phyloP scores from a whole-genome alignment of 495 filamentous ascomycete species.

The Endocarpon pusillum region DNA sequence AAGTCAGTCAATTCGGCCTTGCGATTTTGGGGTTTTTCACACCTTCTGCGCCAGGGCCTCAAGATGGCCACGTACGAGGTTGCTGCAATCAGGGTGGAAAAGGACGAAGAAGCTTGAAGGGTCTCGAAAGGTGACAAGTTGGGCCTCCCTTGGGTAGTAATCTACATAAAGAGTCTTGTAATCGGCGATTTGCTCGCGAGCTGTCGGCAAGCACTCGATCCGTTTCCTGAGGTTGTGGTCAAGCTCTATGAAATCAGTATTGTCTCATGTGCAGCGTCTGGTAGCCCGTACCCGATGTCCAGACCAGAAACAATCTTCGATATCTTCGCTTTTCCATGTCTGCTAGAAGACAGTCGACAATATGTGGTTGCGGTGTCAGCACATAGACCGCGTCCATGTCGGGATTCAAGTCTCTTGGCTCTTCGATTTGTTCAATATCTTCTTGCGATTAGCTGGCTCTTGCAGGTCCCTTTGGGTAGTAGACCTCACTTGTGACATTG shows the following conservation, averaged over 20 bases:
- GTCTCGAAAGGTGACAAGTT: constrained; percentile 77
- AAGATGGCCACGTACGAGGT: constrained; percentile 65
- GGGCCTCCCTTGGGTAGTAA: constrained; percentile 81
- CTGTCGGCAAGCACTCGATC: constrained; percentile 39
- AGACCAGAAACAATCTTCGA: constrained; percentile 55
- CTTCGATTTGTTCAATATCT: constrained; percentile 89
- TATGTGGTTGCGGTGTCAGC: constrained; percentile 64
- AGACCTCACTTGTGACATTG: constrained; percentile 72
- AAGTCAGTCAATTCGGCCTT: constrained; percentile 11
- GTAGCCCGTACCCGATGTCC: constrained; percentile 54
- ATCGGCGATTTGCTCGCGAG: constrained; percentile 52
- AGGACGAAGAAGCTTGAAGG: constrained; percentile 88
- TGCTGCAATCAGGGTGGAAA: constrained; percentile 79
- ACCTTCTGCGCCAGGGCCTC: constrained; percentile 77
- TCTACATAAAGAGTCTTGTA: constrained; percentile 66
- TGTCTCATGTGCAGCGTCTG: not conserved
- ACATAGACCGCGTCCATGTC: constrained; percentile 91
- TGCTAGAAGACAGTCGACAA: constrained; percentile 83
- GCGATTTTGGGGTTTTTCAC: constrained; percentile 7
- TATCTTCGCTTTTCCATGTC: constrained; percentile 77
- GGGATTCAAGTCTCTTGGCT: constrained; percentile 57
- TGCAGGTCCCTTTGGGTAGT: constrained; percentile 3
- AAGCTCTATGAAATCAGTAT: constrained; percentile 24
- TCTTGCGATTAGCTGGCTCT: constrained; percentile 17
- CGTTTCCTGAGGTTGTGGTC: constrained; percentile 34